Evolutionary conservation across 306 rosid species (phyloP).

Genomic region (Dalbergia cultrata): DNA sequence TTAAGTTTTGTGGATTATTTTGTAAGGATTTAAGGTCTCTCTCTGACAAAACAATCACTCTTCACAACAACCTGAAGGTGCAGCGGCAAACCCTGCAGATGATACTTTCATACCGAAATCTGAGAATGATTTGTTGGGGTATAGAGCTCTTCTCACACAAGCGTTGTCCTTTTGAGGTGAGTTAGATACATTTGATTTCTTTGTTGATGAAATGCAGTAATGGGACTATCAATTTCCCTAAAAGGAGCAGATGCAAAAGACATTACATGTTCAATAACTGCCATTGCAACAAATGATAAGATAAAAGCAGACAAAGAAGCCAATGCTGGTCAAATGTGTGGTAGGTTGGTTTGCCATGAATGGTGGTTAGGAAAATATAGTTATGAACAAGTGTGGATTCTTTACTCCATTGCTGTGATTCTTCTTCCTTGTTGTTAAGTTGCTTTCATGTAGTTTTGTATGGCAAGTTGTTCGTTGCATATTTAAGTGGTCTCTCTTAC

Average conservation of each 20-base stretch:
- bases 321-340: conserved; percentile 77
- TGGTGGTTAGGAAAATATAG: conserved; percentile 15
- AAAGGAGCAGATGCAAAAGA: conserved; percentile 98
- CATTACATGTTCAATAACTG: conserved; percentile 85
- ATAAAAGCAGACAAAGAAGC: conserved; percentile 92
- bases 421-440: not conserved
- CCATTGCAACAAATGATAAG: conserved; percentile 95
- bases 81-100: no score
- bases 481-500: not conserved
- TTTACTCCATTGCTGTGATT: not conserved
- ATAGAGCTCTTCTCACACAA: conserved; percentile 70
- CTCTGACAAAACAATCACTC: no score
- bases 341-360: not conserved
- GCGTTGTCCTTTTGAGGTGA: conserved; percentile 76
- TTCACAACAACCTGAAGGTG: no score
- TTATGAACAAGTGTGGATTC: not conserved
- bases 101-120: conserved; percentile 89
- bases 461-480: conserved; percentile 20
- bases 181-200: conserved; percentile 33
- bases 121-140: conserved; percentile 76
- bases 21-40: no score
- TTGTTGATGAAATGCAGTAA: conserved; percentile 59
- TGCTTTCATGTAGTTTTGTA: not conserved
- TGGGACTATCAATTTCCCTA: conserved; percentile 81
- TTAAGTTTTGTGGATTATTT: not conserved